Evolutionary conservation across 1,139 yeast genomes (phyloP).

Genomic region (Citeromyces hawaiiensis): DNA sequence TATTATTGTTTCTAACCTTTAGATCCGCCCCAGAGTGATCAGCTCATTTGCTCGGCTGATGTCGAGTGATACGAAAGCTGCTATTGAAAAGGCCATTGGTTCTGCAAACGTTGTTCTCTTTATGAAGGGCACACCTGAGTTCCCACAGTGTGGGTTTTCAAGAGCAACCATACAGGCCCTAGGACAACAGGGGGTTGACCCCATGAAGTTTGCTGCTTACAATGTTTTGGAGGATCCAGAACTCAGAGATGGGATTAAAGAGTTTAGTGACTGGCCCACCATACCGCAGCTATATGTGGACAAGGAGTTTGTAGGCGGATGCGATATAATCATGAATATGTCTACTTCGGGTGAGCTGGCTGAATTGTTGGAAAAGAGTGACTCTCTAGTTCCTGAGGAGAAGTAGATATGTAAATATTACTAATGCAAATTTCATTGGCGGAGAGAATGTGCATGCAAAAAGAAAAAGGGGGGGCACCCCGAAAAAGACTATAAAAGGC

Average conservation of each 20-base stretch:
- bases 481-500: background rate
- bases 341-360: slow-evolving; percentile 85
- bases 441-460: background rate
- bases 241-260: slow-evolving; percentile 86
- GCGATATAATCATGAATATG: slow-evolving; percentile 90
- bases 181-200: slow-evolving; percentile 97
- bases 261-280: slow-evolving; percentile 92
- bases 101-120: slow-evolving; percentile 92
- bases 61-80: slow-evolving; percentile 67
- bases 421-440: background rate
- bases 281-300: slow-evolving; percentile 57
- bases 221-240: slow-evolving; percentile 93
- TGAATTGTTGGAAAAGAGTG: slow-evolving; percentile 65
- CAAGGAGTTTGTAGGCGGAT: slow-evolving; percentile 91
- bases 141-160: slow-evolving; percentile 96
- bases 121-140: slow-evolving; percentile 96
- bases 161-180: slow-evolving; percentile 86
- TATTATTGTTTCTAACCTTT: background rate
- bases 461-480: background rate
- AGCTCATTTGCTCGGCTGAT: slow-evolving; percentile 32
- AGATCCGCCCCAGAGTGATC: slow-evolving; percentile 10
- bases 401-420: slow-evolving; percentile 16
- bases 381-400: slow-evolving; percentile 72
- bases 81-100: slow-evolving; percentile 72
- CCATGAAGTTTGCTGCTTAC: slow-evolving; percentile 90